Base-by-base conservation (phyloP, 441 rosid species). In the Croton setiger region DNA sequence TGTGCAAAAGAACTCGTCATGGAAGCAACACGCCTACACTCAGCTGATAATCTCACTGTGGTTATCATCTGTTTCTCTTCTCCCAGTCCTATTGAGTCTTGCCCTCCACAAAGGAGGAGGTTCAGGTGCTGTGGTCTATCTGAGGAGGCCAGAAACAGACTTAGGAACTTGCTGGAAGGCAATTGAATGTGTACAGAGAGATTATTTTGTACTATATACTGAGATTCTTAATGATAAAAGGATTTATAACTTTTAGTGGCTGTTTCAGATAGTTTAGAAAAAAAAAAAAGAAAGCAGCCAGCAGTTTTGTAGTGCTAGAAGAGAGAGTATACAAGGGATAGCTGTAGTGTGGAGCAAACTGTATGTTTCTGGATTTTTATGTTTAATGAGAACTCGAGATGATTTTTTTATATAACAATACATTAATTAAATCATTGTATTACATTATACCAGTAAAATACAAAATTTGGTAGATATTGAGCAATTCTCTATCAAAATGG, bases 21-120 rank as follows among this genome's bases (percentile, higher is more conserved):
- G 75, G 97, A 91, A 74, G 97, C 96, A 53, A 37, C 80, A 27
- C 81, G 87, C 52, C 80, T 86, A 4, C 54, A 84, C 61, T 79
- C 97, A 27, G 35, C 77, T 1, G 97, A 91, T 73, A 91, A 91
- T 56, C 80, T 89, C 36, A 86, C 93, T 8, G 97, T 61, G 5
- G 74, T 89, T 27, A 79, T 91, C 27, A 76, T 89, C 59, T 86
- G 97, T 76, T 82, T 91, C 73, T 43, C 75, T 47, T 59, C 90
- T 4, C 63, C 67, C 0, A 67, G 69, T 58, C 63, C 36, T 18
- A 67, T 74, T 0, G 88, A 79, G 52, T 74, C 84, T 36, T 79
- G 73, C 59, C 83, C 82, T 39, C 77, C 93, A 33, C 97, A 67
- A 56, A 76, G 83, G 39, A 70, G 81, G 64, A 84, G 90, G 72